Percentiles rank a stretch among this genome's conserved stretches.
Conservation (phyloP, 768 basidiomycete genomes). For the Suillus luteus region DNA sequence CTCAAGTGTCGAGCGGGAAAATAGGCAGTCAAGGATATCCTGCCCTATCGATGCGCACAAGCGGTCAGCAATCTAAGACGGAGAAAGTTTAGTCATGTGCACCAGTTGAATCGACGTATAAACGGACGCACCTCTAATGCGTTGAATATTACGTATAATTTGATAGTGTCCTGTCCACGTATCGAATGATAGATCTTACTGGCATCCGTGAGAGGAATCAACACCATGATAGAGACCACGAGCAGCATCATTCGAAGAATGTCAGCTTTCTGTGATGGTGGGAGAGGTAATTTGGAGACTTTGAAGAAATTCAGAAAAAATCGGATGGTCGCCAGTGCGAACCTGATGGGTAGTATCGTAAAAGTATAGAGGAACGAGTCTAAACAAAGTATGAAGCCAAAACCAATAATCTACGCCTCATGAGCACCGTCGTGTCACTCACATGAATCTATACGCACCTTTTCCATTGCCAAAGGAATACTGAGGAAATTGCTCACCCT, state of each 20-base stretch:
- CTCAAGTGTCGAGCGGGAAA: conserved; percentile 88
- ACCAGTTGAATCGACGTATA: background rate
- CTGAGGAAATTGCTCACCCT: conserved; percentile 93
- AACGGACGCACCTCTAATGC: conserved; percentile 82
- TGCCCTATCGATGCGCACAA: conserved; percentile 96
- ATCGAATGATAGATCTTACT: conserved; percentile 99
- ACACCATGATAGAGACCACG: conserved; percentile 66
- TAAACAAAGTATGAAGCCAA: conserved; percentile 91
- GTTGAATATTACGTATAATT: conserved; percentile 98
- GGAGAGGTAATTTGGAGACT: conserved; percentile 56
- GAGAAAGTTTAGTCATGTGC: background rate
- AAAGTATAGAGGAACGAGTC: conserved; percentile 98
- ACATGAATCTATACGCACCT: conserved; percentile 49
- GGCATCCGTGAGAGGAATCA: conserved; percentile 86
- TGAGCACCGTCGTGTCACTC: conserved; percentile 13
- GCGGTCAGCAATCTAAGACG: conserved; percentile 83
- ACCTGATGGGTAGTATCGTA: conserved; percentile 94
- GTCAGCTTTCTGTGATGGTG: conserved; percentile 91
- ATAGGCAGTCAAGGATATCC: conserved; percentile 94
- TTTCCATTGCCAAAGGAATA: conserved; percentile 92
- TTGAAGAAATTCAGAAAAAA: conserved; percentile 53
- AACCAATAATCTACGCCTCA: conserved; percentile 71
- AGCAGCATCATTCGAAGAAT: conserved; percentile 82
- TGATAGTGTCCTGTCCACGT: conserved; percentile 97
- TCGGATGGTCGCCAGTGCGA: conserved; percentile 61